Base-by-base conservation (phyloP, 768 basidiomycete species). In the Calocera cornea region DNA sequence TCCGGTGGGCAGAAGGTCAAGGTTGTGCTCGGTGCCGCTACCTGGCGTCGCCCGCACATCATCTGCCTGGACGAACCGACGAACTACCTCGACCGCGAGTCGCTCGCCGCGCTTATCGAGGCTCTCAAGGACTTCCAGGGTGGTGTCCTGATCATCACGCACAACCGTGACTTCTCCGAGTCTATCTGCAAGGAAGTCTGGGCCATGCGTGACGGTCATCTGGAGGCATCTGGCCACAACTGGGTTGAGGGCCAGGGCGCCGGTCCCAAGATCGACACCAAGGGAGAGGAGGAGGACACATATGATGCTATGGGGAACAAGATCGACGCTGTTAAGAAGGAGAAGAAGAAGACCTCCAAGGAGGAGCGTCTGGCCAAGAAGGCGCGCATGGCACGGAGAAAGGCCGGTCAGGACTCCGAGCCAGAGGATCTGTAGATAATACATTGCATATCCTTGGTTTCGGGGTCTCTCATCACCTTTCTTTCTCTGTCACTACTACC, bases 231-330 rank as follows among this genome's bases (percentile, higher is more conserved):
- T 49, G 95, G 94, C 70, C 93, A 95, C 84, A 95, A 97, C 85
- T 97, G 95, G 95, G 93, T 97, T 75, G 97, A 98, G 80, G 97
- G 97, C 63, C 97, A 99, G 78, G 97, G 97, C 67, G 83, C 92
- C 22, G 95, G 95, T 12, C 78, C 93, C 49, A 87, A 95, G 68
- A 98, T 99, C 73, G 97, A 97, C 84, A 90, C 93, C 86, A 85
- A 85, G 74, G 89, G 88, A 64, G 92, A 92, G 72, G 95, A 97
- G 70, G 92, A 95, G 64, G 93, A 86, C 41, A 80, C 84, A 73
- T 98, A 90, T 76, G 97, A 99, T 77, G 97, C 97, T 27, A 91
- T 99, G 90, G 95, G 95, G 69, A 97, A 97, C 89, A 95, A 94
- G 87, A 80, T 94, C 71, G 90, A 90, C 70, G 77, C 44, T 72